Base-by-base conservation (phyloP, 441 rosid species). In the Gossypium trilobum region DNA sequence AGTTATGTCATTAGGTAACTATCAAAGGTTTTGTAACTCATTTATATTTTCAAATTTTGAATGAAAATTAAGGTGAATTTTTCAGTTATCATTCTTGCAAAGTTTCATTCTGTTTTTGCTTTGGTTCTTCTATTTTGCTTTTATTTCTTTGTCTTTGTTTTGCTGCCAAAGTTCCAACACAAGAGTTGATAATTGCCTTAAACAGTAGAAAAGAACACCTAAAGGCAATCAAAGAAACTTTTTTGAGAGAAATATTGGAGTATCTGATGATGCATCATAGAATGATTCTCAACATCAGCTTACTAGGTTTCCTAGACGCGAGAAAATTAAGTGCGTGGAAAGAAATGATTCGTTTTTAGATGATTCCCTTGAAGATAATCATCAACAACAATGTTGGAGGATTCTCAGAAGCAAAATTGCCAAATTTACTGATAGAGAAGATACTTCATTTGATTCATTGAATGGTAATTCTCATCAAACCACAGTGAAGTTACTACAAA, bases 271-370 rank as follows among this genome's bases (percentile, higher is more conserved):
- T 76, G 74, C 77, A 31, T 16, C 69, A 19, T 74, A 56, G 16
- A 76, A 66, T 54, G 19, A 63, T 59, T 44, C 72, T 58, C 66
- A 25, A 16, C 22, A 2, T 68, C 77, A 51, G 72, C 77, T 13
- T 5, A 54, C 51, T 17, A 82, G 64, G 52, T 25, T 68, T 57
- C 66, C 36, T 11, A 72, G 71, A 69, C 52, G 64, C 71, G 69
- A 69, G 82, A 68, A 57, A 73, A 46, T 44, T 51, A 65, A 75
- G 64, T 57, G 14, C 59, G 33, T 79, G 52, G 82, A 80, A 68
- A 78, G 77, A 52, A 87, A 85, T 80, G 84, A 75, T 69, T 80
- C 71, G 73, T 68, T 54, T 78, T 84, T 84, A 14, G 82, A 84
- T 46, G 86, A 80, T 79, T 83, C 85, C 52, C 54, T 71, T 57